A percentile compares a stretch with the other conserved stretches of the same genome.
phyloP scores from a whole-genome alignment of 2,329 filamentous ascomycete genomes.

The Helminthosporium solani region DNA sequence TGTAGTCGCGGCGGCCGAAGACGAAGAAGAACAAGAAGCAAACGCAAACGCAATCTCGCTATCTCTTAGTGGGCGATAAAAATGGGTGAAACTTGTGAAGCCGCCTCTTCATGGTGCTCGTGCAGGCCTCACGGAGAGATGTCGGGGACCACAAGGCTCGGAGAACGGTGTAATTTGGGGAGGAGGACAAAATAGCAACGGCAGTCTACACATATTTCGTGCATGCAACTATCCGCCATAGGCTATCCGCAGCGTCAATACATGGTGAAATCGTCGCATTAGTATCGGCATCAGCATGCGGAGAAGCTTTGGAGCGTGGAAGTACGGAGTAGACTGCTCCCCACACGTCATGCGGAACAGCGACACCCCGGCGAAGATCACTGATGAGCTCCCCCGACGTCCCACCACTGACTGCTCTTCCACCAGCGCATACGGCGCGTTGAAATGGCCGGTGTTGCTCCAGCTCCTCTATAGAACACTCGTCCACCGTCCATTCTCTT shows the following conservation, averaged over 20 bases:
- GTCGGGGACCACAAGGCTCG: slow-evolving; percentile 16
- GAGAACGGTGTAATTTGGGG: not conserved
- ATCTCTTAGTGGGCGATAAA: slow-evolving; percentile 1
- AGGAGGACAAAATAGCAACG: not conserved
- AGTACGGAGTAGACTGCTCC: too few species aligned
- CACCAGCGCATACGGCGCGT: not conserved
- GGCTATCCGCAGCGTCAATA: too few species aligned
- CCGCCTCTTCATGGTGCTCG: slow-evolving; percentile 15
- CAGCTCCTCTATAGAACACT: not conserved
- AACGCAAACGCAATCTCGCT: not conserved
- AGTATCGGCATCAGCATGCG: too few species aligned
- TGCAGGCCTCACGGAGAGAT: slow-evolving; percentile 6
- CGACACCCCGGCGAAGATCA: slow-evolving; percentile 18
- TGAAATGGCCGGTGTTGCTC: not conserved
- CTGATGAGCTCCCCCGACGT: too few species aligned
- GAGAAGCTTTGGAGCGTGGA: slow-evolving; percentile 1
- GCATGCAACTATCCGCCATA: too few species aligned
- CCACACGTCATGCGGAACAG: slow-evolving; percentile 26
- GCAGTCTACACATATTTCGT: slow-evolving; percentile 24
- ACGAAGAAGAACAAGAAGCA: not conserved
- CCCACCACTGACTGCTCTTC: slow-evolving; percentile 18
- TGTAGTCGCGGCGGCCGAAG: not conserved
- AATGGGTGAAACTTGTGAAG: not conserved
- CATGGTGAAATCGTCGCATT: too few species aligned
- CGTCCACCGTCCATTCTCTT: not conserved